phyloP scores from a whole-genome alignment of 345 rosid species.

The Carallia brachiata region DNA sequence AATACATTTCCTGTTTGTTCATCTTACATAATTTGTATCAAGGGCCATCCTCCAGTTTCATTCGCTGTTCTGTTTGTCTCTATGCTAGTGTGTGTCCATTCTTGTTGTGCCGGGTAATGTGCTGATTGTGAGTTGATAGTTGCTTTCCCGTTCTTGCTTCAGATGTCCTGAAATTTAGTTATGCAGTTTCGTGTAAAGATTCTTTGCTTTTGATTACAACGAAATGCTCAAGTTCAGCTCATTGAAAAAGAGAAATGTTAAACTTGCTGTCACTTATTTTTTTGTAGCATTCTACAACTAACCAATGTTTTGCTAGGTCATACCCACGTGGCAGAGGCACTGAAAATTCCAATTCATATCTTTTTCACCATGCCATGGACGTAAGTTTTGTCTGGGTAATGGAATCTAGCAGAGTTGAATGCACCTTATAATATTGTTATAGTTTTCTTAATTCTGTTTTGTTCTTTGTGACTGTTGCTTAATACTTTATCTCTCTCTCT shows the following conservation, averaged over 20 bases:
- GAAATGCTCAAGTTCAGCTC: not conserved
- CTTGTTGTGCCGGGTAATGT: not conserved
- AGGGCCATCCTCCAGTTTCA: not conserved
- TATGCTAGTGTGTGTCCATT: not conserved
- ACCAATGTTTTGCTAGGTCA: slow-evolving; percentile 63
- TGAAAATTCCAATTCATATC: slow-evolving; percentile 84
- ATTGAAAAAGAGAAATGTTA: not conserved
- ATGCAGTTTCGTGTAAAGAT: not conserved
- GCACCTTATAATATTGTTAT: slow-evolving; percentile 13
- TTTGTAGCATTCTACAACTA: slow-evolving; percentile 12
- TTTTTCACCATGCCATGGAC: slow-evolving; percentile 99
- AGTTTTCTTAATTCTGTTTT: slow-evolving; percentile 17
- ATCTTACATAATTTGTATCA: not conserved
- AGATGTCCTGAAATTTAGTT: not conserved
- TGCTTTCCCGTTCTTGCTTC: not conserved
- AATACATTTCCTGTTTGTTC: not conserved
- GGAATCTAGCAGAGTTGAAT: slow-evolving; percentile 34
- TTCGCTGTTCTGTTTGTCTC: not conserved
- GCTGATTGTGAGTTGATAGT: not conserved
- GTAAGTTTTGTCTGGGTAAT: slow-evolving; percentile 76
- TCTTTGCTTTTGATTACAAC: not conserved
- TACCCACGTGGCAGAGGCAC: slow-evolving; percentile 92
- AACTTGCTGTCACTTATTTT: slow-evolving; percentile 1
- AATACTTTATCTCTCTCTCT: slow-evolving; percentile 19
- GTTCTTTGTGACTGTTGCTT: slow-evolving; percentile 24